Conservation (phyloP, 345 rosid species). For the Gossypium bickii region DNA sequence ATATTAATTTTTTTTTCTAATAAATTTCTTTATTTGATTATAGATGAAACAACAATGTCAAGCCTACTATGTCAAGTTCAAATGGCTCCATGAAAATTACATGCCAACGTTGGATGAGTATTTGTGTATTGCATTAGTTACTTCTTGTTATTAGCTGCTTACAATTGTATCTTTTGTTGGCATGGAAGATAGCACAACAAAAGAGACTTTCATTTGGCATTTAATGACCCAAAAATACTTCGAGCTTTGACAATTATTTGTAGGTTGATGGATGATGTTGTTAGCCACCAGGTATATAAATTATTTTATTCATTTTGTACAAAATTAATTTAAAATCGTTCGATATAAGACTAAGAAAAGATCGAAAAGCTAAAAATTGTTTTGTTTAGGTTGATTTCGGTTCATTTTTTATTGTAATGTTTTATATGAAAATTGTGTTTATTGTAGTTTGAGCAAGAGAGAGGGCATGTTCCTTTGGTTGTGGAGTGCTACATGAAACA, state of each 20-base stretch:
- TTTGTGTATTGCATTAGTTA: constrained; percentile 17
- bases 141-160: constrained; percentile 1
- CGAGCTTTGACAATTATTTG: constrained; percentile 5
- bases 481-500: constrained; percentile 32
- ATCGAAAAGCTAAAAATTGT: too few relatives aligned
- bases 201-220: constrained; percentile 21
- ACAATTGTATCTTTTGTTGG: constrained; percentile 11
- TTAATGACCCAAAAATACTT: constrained; percentile 16
- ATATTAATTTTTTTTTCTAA: background rate
- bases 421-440: background rate
- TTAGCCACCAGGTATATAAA: constrained; percentile 4
- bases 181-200: constrained; percentile 24
- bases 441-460: constrained; percentile 15
- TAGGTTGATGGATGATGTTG: constrained; percentile 19
- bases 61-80: constrained; percentile 18
- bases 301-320: background rate
- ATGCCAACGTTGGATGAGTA: constrained; percentile 29
- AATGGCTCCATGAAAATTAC: constrained; percentile 22
- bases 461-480: constrained; percentile 24
- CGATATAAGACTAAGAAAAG: too few relatives aligned
- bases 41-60: background rate
- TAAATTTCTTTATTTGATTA: background rate
- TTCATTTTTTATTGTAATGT: background rate
- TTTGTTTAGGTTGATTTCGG: background rate
- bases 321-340: too few relatives aligned